Base-by-base conservation (phyloP, 805 yeast species). In the Alloascoidea hylecoeti region DNA sequence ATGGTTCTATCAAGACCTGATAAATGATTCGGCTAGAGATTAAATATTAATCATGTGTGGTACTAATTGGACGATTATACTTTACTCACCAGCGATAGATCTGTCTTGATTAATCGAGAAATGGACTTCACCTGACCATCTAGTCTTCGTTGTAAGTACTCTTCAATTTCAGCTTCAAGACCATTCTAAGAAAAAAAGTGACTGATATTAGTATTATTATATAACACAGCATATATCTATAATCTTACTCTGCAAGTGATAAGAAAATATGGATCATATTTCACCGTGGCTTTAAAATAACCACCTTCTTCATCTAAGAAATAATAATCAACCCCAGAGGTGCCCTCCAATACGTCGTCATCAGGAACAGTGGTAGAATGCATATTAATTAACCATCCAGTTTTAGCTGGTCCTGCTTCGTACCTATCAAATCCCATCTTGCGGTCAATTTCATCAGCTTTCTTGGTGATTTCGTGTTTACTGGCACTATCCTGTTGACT, bases 281-380 rank as follows among this genome's bases (percentile, higher is more conserved):
- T 79, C 12, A 83, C 57, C 1, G 95, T 79, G 3, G 86, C 78
- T 53, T 89, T 92, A 63, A 94, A 92, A 34, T 82, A 75, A 4
- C 96, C 98, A 36, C 99, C 99, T 54, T 88, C 96, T 49, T 84
- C 95, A 54, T 88, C 97, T 4, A 92, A 58, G 48, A 94, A 92
- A 53, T 94, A 94, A 56, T 80, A 86, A 49, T 92, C 96, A 2
- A 89, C 96, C 2, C 89, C 98, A 0, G 96, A 72, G 27, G 71
- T 64, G 5, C 95, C 96, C n/a, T 71, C 63, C 6, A 67, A 48
- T 34, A 64, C 61, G 19, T 73, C 77, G 3, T 70, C 72, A 9
- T 72, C 67, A 2, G 79, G 72, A 2, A 81, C 55, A 4, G 46
- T 43, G 1, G 94, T 83, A 2, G 95, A 74, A 60, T 89, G 98